Evolutionary conservation across 2,329 filamentous ascomycete genomes (phyloP).

Genomic region (Diaporthe amygdali): DNA sequence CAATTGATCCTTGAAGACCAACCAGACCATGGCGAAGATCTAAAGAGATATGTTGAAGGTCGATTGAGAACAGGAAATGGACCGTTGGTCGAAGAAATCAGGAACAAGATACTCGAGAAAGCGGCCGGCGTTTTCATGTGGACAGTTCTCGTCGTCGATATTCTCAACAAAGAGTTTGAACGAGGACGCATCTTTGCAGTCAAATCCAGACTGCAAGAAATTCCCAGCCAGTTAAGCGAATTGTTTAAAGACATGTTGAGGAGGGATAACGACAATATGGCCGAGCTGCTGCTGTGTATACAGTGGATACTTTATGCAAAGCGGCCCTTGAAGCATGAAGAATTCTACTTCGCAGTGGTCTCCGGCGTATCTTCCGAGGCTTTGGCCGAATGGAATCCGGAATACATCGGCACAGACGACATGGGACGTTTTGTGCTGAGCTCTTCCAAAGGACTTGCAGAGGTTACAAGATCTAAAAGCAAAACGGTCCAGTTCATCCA

Average conservation of each 20-base stretch:
- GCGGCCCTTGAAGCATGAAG: conserved; percentile 42
- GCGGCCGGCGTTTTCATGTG: too few relatives aligned
- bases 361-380: conserved; percentile 29
- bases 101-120: conserved; percentile 35
- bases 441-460: conserved; percentile 53
- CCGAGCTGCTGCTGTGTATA: conserved; percentile 49
- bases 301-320: conserved; percentile 57
- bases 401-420: conserved; percentile 23
- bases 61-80: conserved; percentile 32
- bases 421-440: conserved; percentile 41
- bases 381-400: conserved; percentile 33
- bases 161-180: conserved; percentile 41
- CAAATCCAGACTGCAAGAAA: conserved; percentile 34
- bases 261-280: conserved; percentile 46
- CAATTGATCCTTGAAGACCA: conserved; percentile 40
- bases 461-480: conserved; percentile 37
- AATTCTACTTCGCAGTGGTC: conserved; percentile 51
- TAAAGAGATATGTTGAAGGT: conserved; percentile 37
- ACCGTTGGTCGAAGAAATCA: conserved; percentile 26
- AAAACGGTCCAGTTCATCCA: conserved; percentile 27
- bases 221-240: conserved; percentile 44
- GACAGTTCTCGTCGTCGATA: conserved; percentile 41
- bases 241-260: conserved; percentile 57
- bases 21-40: conserved; percentile 42
- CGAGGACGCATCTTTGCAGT: conserved; percentile 34